phyloP scores from a whole-genome alignment of 2,329 filamentous ascomycete species.

The Pezizomycotina sp. region DNA sequence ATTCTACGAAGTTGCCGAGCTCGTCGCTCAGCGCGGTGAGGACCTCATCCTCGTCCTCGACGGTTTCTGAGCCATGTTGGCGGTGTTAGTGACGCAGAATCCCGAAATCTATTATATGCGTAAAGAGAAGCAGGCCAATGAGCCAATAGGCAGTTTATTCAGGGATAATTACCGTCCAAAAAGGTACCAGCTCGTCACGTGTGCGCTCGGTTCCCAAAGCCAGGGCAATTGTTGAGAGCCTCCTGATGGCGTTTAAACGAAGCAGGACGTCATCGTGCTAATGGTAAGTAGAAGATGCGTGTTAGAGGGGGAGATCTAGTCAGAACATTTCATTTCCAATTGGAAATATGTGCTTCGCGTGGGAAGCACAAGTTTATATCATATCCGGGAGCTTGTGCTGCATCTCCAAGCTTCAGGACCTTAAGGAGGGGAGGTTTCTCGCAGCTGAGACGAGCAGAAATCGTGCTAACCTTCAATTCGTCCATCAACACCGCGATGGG shows the following conservation, averaged over 20 bases:
- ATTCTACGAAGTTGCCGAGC: slow-evolving; percentile 90
- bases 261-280: slow-evolving; percentile 98
- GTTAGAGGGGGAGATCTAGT: slow-evolving; percentile 7
- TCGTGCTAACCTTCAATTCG: slow-evolving; percentile 72
- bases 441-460: slow-evolving; percentile 7
- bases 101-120: not conserved
- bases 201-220: slow-evolving; percentile 91
- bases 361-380: too few relatives aligned
- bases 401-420: slow-evolving; percentile 3
- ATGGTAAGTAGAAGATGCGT: slow-evolving; percentile 3
- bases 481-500: slow-evolving; percentile 99
- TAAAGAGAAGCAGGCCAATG: not conserved
- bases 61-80: slow-evolving; percentile 55
- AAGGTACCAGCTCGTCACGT: slow-evolving; percentile 95
- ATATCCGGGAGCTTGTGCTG: slow-evolving; percentile 13
- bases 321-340: not conserved
- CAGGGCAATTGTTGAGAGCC: slow-evolving; percentile 92
- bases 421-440: not conserved
- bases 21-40: slow-evolving; percentile 93
- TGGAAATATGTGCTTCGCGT: too few relatives aligned
- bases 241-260: slow-evolving; percentile 94
- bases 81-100: slow-evolving; percentile 1
- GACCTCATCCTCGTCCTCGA: slow-evolving; percentile 97
- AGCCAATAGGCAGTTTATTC: slow-evolving; percentile 5
- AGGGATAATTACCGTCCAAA: slow-evolving; percentile 68